These are phyloP conservation scores for Miscanthus sacchariflorus DNA, from an alignment of 202 grass and related monocot genomes.

Conservation along the genomic window DNA sequence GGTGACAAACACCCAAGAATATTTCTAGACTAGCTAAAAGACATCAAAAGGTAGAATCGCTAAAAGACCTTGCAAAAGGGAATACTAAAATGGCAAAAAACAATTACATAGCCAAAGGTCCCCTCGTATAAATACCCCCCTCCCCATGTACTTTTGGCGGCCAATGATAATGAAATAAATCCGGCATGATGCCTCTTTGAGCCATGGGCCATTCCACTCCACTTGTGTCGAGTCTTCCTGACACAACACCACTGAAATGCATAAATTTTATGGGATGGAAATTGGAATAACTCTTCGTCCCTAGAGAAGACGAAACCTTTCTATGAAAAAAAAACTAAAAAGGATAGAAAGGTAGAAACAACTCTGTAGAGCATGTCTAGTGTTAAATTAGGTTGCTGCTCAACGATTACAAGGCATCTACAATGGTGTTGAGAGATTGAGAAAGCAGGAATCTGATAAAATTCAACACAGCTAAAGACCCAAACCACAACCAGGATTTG, in stretches of 20 bases:
- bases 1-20: neutral
- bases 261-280: neutral
- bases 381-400: slow-evolving; percentile 15
- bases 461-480: neutral
- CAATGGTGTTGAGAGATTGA: slow-evolving; percentile 26
- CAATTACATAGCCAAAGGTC: neutral
- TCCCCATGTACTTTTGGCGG: neutral
- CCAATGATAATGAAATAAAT: too few species aligned
- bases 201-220: neutral
- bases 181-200: neutral
- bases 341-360: neutral
- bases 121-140: too few species aligned
- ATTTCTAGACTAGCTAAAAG: neutral
- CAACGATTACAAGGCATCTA: slow-evolving; percentile 37
- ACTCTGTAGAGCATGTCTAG: neutral
- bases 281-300: neutral
- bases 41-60: too few species aligned
- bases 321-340: neutral
- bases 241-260: neutral
- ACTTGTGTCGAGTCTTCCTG: neutral
- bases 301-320: neutral
- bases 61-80: neutral
- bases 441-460: neutral
- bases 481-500: neutral
- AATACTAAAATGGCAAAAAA: neutral